phyloP scores from a whole-genome alignment of 495 filamentous ascomycete genomes.

The Hyphodiscus hymeniophilus region DNA sequence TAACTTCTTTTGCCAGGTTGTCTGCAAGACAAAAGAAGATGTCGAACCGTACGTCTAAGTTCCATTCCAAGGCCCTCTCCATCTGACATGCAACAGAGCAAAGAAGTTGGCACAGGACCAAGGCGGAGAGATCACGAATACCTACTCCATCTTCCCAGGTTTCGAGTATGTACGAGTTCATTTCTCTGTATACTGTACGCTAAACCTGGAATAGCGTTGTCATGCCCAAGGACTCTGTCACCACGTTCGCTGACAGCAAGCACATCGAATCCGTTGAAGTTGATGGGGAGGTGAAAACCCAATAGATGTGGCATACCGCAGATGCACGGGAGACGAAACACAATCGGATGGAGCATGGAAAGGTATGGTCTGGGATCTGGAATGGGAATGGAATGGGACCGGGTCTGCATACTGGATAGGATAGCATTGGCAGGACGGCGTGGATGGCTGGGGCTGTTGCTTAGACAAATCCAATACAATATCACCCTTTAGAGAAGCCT shows the following conservation, averaged over 20 bases:
- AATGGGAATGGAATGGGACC: no score
- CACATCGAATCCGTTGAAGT: constrained; percentile 65
- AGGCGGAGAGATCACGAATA: constrained; percentile 74
- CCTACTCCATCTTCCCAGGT: constrained; percentile 80
- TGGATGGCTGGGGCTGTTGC: no score
- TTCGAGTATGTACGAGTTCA: constrained; percentile 61
- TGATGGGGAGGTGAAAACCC: constrained; percentile 62
- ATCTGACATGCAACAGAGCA: constrained; percentile 38
- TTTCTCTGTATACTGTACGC: background rate
- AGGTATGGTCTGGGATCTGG: no score
- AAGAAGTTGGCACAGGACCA: constrained; percentile 61
- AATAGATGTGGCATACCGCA: constrained; percentile 42
- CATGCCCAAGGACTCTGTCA: constrained; percentile 54
- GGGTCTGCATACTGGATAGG: no score
- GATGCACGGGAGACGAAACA: no score
- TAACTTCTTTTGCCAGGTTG: no score
- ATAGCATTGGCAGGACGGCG: no score
- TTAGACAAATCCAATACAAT: no score
- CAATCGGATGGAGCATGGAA: no score
- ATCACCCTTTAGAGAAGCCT: no score
- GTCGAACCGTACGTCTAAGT: constrained; percentile 14
- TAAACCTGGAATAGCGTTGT: background rate
- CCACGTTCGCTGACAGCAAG: constrained; percentile 52
- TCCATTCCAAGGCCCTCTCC: background rate
- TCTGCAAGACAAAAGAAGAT: constrained; percentile 2